Conservation (phyloP, 192 early-diverging fungal species). For the Rhizoclosmatium sp. region DNA sequence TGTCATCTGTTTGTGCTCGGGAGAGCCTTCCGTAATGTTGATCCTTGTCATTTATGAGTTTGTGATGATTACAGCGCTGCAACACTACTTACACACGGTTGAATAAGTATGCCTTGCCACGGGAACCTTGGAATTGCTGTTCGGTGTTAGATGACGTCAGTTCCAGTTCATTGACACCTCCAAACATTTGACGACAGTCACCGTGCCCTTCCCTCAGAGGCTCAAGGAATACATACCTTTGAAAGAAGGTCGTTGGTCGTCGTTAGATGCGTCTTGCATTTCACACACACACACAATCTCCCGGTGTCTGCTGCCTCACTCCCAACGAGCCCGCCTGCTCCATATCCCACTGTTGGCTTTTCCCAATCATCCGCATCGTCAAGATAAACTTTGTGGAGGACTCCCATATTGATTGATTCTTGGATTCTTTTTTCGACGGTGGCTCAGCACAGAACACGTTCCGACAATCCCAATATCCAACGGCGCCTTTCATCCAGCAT, state of each 20-base stretch:
- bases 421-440: not conserved
- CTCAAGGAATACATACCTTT: not conserved
- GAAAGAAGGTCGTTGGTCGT: not conserved
- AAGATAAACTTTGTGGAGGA: conserved; percentile 2
- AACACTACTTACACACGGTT: not conserved
- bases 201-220: not conserved
- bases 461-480: not conserved
- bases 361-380: conserved; percentile 13
- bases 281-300: not conserved
- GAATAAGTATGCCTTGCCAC: conserved; percentile 13
- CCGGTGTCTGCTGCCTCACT: not conserved
- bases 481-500: not conserved
- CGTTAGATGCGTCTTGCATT: conserved; percentile 3
- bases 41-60: not conserved
- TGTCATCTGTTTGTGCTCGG: conserved; percentile 68
- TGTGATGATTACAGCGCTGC: not conserved
- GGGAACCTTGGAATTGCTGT: conserved; percentile 4
- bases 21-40: conserved; percentile 44
- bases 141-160: no score
- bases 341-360: no score
- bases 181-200: no score
- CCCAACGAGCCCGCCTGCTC: no score
- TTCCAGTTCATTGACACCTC: no score
- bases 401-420: not conserved
- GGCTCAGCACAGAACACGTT: not conserved